Evolutionary conservation across 768 basidiomycete species (phyloP).

Genomic region (Calocybe gangraenosa): DNA sequence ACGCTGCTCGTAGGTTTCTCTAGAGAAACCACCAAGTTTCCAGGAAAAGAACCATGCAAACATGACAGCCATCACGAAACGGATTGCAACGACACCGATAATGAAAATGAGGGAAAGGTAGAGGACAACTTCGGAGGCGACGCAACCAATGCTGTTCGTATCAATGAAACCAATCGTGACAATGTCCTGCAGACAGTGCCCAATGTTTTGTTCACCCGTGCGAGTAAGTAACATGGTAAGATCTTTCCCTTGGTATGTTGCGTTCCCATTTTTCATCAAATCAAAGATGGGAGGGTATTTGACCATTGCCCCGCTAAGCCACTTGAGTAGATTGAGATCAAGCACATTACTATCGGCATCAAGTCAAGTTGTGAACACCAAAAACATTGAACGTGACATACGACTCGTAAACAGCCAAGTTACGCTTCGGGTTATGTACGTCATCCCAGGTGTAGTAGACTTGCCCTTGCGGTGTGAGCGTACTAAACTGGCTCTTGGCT

Average conservation of each 20-base stretch:
- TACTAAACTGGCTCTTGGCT: constrained; percentile 50
- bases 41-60: constrained; percentile 99
- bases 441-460: constrained; percentile 95
- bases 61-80: constrained; percentile 94
- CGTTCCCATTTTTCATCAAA: constrained; percentile 61
- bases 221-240: constrained; percentile 84
- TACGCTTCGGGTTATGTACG: constrained; percentile 60
- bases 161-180: constrained; percentile 92
- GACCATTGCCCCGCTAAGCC: constrained; percentile 80
- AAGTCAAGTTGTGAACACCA: neutral
- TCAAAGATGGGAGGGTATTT: constrained; percentile 83
- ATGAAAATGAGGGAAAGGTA: constrained; percentile 96
- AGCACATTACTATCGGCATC: constrained; percentile 63
- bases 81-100: constrained; percentile 91
- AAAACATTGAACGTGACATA: constrained; percentile 36
- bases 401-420: constrained; percentile 93
- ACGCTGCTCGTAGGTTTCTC: constrained; percentile 89
- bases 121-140: constrained; percentile 91
- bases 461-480: constrained; percentile 62
- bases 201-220: constrained; percentile 60
- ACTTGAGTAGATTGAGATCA: constrained; percentile 79
- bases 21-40: constrained; percentile 89
- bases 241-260: constrained; percentile 78
- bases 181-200: constrained; percentile 82
- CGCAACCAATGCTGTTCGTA: constrained; percentile 91